These are phyloP conservation scores for Neurospora sp. DNA, from an alignment of 495 filamentous ascomycete species.

Conservation along the genomic window DNA sequence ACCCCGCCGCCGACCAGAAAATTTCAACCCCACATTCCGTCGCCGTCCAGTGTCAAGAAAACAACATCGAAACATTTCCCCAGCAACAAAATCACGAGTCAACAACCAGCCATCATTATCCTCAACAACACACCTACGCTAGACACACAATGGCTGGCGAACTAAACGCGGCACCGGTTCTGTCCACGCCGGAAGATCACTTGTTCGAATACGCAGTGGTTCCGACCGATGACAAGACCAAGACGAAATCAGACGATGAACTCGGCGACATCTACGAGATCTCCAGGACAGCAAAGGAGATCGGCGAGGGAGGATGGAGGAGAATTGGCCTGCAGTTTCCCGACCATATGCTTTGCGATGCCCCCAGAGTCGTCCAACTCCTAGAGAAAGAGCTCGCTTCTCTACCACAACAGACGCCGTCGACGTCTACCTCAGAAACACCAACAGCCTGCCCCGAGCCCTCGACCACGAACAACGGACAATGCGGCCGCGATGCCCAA, in stretches of 20 bases:
- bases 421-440: background rate
- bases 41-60: background rate
- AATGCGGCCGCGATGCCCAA: background rate
- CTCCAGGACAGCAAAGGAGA: conserved; percentile 64
- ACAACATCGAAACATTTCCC: background rate
- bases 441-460: background rate
- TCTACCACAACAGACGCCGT: background rate
- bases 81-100: background rate
- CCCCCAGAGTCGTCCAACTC: conserved; percentile 64
- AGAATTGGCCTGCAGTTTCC: conserved; percentile 90
- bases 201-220: conserved; percentile 49
- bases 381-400: conserved; percentile 48
- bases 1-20: background rate
- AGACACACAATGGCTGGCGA: conserved; percentile 23
- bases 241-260: conserved; percentile 53
- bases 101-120: background rate
- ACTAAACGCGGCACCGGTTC: conserved; percentile 51
- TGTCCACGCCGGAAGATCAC: conserved; percentile 81
- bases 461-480: background rate
- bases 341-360: conserved; percentile 81
- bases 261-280: conserved; percentile 78
- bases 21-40: background rate
- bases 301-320: conserved; percentile 56
- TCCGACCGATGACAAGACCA: conserved; percentile 18
- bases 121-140: background rate